Evolutionary conservation across 257 asterid genomes (phyloP).

Genomic region (Rauvolfia tetraphylla): DNA sequence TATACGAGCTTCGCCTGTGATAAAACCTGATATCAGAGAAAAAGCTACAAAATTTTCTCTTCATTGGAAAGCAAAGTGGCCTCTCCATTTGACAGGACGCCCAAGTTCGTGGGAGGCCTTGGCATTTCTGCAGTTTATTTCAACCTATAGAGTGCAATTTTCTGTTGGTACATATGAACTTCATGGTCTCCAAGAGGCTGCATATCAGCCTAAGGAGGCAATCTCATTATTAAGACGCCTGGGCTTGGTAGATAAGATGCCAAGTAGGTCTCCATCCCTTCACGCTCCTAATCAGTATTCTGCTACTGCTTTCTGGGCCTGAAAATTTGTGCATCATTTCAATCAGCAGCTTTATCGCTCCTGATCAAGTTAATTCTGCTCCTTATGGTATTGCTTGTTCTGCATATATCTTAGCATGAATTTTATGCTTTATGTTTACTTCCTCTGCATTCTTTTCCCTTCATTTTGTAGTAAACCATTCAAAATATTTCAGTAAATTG

Average conservation of each 20-base stretch:
- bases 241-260: background rate
- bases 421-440: background rate
- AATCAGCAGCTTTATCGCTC: background rate
- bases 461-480: too few relatives aligned
- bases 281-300: background rate
- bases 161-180: background rate
- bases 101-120: background rate
- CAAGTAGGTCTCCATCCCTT: constrained; percentile 1
- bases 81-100: background rate
- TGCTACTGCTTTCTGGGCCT: background rate
- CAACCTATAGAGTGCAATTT: background rate
- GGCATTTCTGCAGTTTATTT: constrained; percentile 1
- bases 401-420: background rate
- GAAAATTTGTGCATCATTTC: background rate
- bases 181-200: background rate
- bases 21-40: background rate
- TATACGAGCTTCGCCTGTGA: background rate
- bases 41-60: background rate
- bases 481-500: background rate
- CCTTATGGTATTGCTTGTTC: background rate
- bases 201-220: constrained; percentile 1
- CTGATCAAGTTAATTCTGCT: background rate
- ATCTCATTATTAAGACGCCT: constrained; percentile 2
- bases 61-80: background rate
- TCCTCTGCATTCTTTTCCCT: background rate